Evolutionary conservation across 2,329 filamentous ascomycete genomes (phyloP).

Genomic region (Aspergillus chevalieri): DNA sequence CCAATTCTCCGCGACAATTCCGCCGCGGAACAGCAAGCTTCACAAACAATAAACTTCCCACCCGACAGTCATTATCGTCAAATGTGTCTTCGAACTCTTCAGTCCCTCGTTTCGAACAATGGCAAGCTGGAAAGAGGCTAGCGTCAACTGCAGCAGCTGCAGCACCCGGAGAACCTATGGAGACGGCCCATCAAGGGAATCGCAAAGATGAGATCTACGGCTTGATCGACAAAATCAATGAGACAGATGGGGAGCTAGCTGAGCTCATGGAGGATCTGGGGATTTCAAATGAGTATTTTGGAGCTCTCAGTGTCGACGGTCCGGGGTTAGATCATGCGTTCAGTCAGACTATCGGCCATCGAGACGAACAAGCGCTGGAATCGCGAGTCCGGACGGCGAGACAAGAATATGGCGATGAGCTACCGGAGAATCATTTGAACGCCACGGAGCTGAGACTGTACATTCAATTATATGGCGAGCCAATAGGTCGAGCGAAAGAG

Average conservation of each 20-base stretch:
- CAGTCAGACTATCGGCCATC: constrained; percentile 23
- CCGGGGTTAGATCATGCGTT: constrained; percentile 23
- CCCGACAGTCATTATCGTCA: constrained; percentile 5
- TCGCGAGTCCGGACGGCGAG: constrained; percentile 60
- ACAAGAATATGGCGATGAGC: constrained; percentile 67
- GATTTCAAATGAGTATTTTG: constrained; percentile 21
- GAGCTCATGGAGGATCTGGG: constrained; percentile 31
- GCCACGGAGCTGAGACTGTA: constrained; percentile 69
- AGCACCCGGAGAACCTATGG: constrained; percentile 6
- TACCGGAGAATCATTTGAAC: constrained; percentile 66
- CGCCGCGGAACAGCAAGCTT: constrained; percentile 18
- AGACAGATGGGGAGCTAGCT: constrained; percentile 29
- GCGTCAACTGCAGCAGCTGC: constrained; percentile 13
- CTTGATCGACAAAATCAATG: constrained; percentile 33
- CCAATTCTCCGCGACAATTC: constrained; percentile 18
- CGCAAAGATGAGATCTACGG: constrained; percentile 27
- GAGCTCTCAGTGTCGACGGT: constrained; percentile 17
- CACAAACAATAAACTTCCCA: constrained; percentile 8
- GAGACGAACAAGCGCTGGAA: constrained; percentile 27
- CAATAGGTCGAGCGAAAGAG: constrained; percentile 40
- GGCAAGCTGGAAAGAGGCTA: constrained; percentile 14
- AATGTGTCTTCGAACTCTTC: not conserved
- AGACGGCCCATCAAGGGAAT: constrained; percentile 10
- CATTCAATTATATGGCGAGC: constrained; percentile 72
- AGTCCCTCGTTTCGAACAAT: constrained; percentile 1